Evolutionary conservation across 2,329 filamentous ascomycete genomes (phyloP), one percentile per base, ranked within the genome.

Genomic region (Tetracladium maxilliforme): DNA sequence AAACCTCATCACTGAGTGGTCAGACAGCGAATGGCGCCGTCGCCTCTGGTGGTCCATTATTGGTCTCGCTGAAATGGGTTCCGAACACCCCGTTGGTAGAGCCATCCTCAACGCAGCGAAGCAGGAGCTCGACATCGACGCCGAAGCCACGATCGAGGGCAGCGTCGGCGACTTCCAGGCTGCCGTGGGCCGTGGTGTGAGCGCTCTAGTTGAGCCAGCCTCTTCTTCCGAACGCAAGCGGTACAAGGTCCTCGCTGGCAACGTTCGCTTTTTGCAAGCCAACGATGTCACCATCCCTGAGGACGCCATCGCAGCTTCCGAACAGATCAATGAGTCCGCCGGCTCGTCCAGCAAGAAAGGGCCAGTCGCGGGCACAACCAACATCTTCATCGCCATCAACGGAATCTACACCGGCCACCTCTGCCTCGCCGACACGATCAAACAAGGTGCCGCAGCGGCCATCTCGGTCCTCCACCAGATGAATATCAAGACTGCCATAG

Each of bases 1-100:
- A 13, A 71, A 69, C 24, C 61, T 87, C 18, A 67, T 68, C 16
- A 53, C 69, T 6, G 49, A 61, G 3, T 95, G 87, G 87, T 60
- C 66, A 21, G 62, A 64, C 14, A 73, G 62, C 28, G 68, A 77
- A 16, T 70, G 67, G 60, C 70, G 70, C 29, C 70, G 67, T 31
- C 71, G 71, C 17, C 61, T 92, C 4, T 98, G 87, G 87, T 98
- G 90, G 90, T 72, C 80, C n/a, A 65, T 94, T 32, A 72, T 98
- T 29, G 90, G 86, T 22, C 72, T 95, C n/a, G 78, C 87, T 1
- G 90, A 98, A 54, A 84, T 84, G 68, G 80, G 82, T 35, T 93
- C 83, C 42, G 90, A 98, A 51, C 90, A 98, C 44, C 90, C 90
- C 1, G 80, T 95, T 29, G 90, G 86, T n/a, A 82, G 74, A 41